These are phyloP conservation scores for Aureobasidium leucospermi DNA, from an alignment of 2,329 filamentous ascomycete genomes.

Conservation along the genomic window DNA sequence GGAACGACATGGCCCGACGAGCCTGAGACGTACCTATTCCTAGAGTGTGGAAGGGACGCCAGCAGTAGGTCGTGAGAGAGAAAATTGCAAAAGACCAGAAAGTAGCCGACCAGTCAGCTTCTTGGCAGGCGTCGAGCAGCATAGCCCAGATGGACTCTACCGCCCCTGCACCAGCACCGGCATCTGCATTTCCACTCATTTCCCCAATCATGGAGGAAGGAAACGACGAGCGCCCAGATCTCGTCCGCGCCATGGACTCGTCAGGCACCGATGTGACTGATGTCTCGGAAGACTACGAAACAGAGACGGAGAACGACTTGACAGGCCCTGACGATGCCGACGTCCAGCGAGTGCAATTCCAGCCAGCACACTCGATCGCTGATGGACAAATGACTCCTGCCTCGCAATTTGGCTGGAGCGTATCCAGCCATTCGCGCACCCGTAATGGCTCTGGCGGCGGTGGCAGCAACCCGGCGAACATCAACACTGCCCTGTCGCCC, in stretches of 20 bases:
- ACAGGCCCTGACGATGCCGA: slow-evolving; percentile 5
- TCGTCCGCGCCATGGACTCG: slow-evolving; percentile 25
- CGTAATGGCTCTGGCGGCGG: slow-evolving; percentile 10
- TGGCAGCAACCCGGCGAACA: background rate
- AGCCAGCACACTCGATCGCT: background rate
- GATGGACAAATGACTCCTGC: slow-evolving; percentile 20
- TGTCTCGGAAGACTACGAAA: slow-evolving; percentile 15
- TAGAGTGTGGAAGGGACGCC: background rate
- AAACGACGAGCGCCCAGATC: slow-evolving; percentile 23
- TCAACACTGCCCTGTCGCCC: background rate
- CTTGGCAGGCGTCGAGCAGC: background rate
- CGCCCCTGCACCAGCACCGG: background rate
- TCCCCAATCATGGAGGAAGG: slow-evolving; percentile 27
- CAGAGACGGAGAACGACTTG: slow-evolving; percentile 9
- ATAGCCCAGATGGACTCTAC: background rate
- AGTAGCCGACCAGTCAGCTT: background rate
- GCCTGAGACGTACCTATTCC: background rate
- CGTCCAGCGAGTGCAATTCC: slow-evolving; percentile 8
- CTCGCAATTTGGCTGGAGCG: slow-evolving; percentile 25
- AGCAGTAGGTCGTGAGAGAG: background rate
- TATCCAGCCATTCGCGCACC: slow-evolving; percentile 10
- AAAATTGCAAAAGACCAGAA: background rate
- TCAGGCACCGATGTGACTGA: slow-evolving; percentile 24
- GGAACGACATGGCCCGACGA: background rate
- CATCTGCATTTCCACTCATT: background rate